phyloP scores from a whole-genome alignment of 768 basidiomycete species.

The Tricholoma furcatifolium region DNA sequence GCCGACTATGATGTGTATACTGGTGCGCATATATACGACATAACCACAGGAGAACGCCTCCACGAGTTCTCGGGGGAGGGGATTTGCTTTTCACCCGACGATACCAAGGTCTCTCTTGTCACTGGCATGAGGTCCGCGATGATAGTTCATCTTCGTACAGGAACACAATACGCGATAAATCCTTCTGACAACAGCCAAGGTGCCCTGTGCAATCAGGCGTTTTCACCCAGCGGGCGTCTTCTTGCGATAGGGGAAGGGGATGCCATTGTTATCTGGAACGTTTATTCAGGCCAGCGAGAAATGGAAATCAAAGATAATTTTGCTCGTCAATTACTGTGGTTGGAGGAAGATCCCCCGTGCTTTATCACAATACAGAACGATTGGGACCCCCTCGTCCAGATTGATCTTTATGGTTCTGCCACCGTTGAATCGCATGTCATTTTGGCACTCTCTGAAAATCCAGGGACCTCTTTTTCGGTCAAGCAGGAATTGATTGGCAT shows the following conservation, averaged over 20 bases:
- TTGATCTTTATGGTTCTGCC: not conserved
- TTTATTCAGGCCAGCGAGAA: not conserved
- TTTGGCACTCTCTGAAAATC: not conserved
- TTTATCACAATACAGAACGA: not conserved
- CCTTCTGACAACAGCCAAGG: not conserved
- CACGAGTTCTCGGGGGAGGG: not conserved
- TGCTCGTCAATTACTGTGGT: not conserved
- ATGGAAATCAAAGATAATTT: not conserved
- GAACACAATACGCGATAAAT: not conserved
- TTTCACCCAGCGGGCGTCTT: not conserved
- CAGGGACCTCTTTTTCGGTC: too few relatives aligned
- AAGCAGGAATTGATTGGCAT: not conserved
- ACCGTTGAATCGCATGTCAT: not conserved
- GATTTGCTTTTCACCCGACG: not conserved
- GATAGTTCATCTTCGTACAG: not conserved
- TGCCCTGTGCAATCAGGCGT: not conserved
- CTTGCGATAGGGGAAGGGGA: not conserved
- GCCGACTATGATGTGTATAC: too few relatives aligned
- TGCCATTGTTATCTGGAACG: not conserved
- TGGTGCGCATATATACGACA: not conserved
- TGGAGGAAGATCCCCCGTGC: not conserved
- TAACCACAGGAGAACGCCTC: not conserved
- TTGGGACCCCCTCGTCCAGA: not conserved
- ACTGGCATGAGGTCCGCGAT: not conserved
- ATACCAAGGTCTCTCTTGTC: not conserved